These are phyloP conservation scores for Debaryomyces nepalensis DNA, from an alignment of 1,139 yeast genomes.

Conservation along the genomic window DNA sequence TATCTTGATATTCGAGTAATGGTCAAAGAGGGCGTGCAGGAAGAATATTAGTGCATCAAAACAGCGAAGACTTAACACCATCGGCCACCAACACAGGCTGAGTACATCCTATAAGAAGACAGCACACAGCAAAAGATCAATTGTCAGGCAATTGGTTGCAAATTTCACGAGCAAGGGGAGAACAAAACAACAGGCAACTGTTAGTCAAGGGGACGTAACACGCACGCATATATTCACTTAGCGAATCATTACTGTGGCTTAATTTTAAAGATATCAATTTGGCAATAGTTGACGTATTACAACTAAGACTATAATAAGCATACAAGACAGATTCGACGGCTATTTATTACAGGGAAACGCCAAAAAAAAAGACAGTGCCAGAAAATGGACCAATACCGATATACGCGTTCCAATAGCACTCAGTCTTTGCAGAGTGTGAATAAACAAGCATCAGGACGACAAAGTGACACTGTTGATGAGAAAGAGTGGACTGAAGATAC, in stretches of 20 bases:
- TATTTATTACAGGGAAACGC: not conserved
- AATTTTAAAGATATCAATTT: not conserved
- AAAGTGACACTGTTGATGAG: not conserved
- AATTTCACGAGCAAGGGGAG: no score
- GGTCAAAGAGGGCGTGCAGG: not conserved
- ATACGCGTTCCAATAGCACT: constrained; percentile 5
- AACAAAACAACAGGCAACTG: no score
- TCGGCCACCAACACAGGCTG: no score
- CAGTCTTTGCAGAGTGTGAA: constrained; percentile 2
- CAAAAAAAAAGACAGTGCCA: constrained; percentile 15
- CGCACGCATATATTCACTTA: no score
- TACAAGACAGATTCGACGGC: not conserved
- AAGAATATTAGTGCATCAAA: no score
- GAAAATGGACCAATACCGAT: constrained; percentile 22
- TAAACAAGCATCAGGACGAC: not conserved
- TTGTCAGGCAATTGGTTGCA: no score
- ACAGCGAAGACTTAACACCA: no score
- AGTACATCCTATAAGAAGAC: no score
- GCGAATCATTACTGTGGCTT: constrained; percentile 1
- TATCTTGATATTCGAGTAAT: not conserved
- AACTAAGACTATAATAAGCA: no score
- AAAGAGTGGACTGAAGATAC: not conserved
- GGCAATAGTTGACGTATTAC: no score
- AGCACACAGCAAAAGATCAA: no score
- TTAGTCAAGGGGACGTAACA: no score